Evolutionary conservation across 2,329 filamentous ascomycete species (phyloP).

Genomic region (Helicocarpus griseus): DNA sequence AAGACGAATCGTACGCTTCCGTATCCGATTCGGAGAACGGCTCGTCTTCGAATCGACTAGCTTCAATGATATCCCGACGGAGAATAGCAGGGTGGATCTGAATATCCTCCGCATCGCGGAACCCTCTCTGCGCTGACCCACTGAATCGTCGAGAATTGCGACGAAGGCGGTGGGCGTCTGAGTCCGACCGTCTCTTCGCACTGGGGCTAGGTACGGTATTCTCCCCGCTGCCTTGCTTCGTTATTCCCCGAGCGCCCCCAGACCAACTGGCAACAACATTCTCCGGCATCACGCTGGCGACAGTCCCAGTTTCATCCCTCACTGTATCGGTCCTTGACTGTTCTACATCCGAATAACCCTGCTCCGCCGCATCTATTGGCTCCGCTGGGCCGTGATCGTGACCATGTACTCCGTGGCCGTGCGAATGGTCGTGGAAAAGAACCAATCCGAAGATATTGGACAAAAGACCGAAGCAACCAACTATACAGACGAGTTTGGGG

Average conservation of each 20-base stretch:
- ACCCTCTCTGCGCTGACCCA: constrained; percentile 48
- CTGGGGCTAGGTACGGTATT: background rate
- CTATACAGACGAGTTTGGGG: constrained; percentile 77
- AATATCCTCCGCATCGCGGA: constrained; percentile 55
- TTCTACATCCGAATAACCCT: constrained; percentile 33
- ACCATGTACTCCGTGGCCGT: constrained; percentile 60
- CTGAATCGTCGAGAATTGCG: constrained; percentile 27
- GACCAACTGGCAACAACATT: constrained; percentile 29
- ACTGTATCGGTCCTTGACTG: constrained; percentile 25
- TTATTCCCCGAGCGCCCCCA: background rate
- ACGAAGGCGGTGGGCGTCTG: constrained; percentile 12
- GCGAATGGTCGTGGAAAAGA: constrained; percentile 87
- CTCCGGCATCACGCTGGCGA: constrained; percentile 55
- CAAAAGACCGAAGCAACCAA: constrained; percentile 73
- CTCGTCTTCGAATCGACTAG: constrained; percentile 54
- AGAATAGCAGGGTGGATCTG: constrained; percentile 85
- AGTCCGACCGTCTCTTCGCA: background rate
- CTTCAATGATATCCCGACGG: constrained; percentile 83
- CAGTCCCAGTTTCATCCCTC: constrained; percentile 49
- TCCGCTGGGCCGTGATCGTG: constrained; percentile 51
- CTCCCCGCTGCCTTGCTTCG: constrained; percentile 17
- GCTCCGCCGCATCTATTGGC: constrained; percentile 25
- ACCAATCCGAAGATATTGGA: constrained; percentile 86
- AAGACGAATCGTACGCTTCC: constrained; percentile 35
- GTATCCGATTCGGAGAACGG: constrained; percentile 45